These are phyloP conservation scores for Tuber magnatum DNA, from an alignment of 495 filamentous ascomycete genomes.

Conservation along the genomic window DNA sequence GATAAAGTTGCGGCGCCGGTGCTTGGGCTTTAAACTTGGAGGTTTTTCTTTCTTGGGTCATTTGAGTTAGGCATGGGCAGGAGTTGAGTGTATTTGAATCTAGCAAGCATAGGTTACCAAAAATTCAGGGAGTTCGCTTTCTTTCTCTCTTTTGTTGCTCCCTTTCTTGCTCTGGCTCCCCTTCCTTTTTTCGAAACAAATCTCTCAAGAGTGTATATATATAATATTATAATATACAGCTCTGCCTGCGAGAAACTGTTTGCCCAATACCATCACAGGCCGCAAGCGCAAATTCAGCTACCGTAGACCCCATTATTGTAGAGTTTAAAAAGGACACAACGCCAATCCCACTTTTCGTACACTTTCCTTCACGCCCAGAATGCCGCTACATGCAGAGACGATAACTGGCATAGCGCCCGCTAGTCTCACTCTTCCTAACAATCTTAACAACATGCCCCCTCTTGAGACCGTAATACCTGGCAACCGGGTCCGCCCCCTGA, in stretches of 20 bases:
- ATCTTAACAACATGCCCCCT: conserved; percentile 98
- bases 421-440: conserved; percentile 73
- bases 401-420: conserved; percentile 71
- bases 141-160: neutral
- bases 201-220: neutral
- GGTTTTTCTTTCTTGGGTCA: conserved; percentile 13
- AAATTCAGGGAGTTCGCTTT: neutral
- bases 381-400: conserved; percentile 34
- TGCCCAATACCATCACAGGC: neutral
- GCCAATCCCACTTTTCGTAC: conserved; percentile 2
- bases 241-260: neutral
- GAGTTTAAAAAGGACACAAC: conserved; percentile 3
- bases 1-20: conserved; percentile 65
- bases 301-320: neutral
- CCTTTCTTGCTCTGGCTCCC: no score
- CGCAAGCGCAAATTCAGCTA: neutral
- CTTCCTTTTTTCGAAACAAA: neutral
- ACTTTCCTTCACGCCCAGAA: neutral
- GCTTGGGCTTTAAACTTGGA: conserved; percentile 51
- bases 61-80: neutral
- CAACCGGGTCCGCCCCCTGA: conserved; percentile 81
- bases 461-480: conserved; percentile 82
- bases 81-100: neutral
- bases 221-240: no score
- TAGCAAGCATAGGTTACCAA: neutral